Conservation (phyloP, 2,329 filamentous ascomycete genomes). For the Rhinocladiella mackenziei region DNA sequence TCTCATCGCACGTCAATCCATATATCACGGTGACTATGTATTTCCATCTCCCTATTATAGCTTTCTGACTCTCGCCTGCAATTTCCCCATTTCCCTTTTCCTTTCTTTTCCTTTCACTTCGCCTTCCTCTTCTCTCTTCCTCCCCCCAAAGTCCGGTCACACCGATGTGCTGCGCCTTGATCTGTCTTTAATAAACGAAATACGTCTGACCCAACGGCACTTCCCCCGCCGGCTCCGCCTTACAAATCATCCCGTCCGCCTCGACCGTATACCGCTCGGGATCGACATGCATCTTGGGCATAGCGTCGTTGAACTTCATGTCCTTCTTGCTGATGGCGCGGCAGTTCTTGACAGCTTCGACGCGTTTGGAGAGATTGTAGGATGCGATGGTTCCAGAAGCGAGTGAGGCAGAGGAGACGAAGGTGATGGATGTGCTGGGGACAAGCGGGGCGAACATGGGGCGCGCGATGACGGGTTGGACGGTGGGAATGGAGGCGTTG, state of each 20-base stretch:
- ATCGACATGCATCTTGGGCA: conserved; percentile 86
- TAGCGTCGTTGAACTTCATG: conserved; percentile 83
- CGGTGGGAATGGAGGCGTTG: conserved; percentile 79
- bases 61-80: no score
- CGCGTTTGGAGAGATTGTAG: conserved; percentile 72
- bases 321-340: conserved; percentile 72
- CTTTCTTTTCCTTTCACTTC: no score
- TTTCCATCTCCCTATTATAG: no score
- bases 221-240: conserved; percentile 64
- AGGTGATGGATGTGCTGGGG: conserved; percentile 70
- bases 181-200: conserved; percentile 62
- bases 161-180: no score
- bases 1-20: no score
- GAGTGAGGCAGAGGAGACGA: conserved; percentile 72
- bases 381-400: conserved; percentile 61
- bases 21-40: no score
- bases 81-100: no score
- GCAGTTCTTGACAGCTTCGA: conserved; percentile 76
- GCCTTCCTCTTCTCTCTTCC: conserved; percentile 1
- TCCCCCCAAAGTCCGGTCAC: no score
- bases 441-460: conserved; percentile 79
- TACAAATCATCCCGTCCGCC: conserved; percentile 72
- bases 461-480: conserved; percentile 77
- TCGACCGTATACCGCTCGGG: conserved; percentile 84
- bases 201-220: conserved; percentile 74